Evolutionary conservation across 441 rosid species (phyloP), one percentile per base, ranked within the genome.

Genomic region (Gossypium davidsonii): DNA sequence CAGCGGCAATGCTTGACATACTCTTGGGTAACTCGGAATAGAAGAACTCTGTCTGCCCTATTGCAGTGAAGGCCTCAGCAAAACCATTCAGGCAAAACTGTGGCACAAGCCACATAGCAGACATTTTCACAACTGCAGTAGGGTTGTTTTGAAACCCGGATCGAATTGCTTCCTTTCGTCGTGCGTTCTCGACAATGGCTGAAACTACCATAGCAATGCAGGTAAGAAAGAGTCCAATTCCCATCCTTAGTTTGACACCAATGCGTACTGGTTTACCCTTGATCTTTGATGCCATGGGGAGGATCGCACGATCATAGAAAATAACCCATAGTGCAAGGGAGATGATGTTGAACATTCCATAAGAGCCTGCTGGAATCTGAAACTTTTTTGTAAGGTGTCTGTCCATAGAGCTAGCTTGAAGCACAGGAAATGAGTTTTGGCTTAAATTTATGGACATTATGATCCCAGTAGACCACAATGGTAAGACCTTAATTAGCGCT

Each of bases 381-480:
- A 93, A 91, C 72, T 77, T 81, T 0, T 88, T 82, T 18, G 84
- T 71, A 15, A 93, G 55, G 75, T 81, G 90, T 55, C 98, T 65
- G 75, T 93, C 89, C 97, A 93, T 89, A 61, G 96, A 76, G 74
- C 28, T 84, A 3, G 96, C 98, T 79, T 90, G 98, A 77, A 93
- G 81, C 62, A 90, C 31, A 14, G 85, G 88, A 82, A 93, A 89
- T 59, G 96, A 59, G 76, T 69, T 84, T 79, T 92, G 97, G 86
- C 89, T 87, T 51, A 84, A 72, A 75, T 83, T 90, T 63, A 94
- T 81, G 0, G 97, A 86, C 78, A 88, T 75, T 82, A 88, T 78
- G 20, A 92, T 90, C 74, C 97, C 97, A 0, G 97, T 83, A 42
- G 96, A 87, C 98, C 97, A 94, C n/a, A 94, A 28, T 1, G 98